phyloP scores from a whole-genome alignment of 2,329 filamentous ascomycete genomes.

The Bipolaris gigantea region DNA sequence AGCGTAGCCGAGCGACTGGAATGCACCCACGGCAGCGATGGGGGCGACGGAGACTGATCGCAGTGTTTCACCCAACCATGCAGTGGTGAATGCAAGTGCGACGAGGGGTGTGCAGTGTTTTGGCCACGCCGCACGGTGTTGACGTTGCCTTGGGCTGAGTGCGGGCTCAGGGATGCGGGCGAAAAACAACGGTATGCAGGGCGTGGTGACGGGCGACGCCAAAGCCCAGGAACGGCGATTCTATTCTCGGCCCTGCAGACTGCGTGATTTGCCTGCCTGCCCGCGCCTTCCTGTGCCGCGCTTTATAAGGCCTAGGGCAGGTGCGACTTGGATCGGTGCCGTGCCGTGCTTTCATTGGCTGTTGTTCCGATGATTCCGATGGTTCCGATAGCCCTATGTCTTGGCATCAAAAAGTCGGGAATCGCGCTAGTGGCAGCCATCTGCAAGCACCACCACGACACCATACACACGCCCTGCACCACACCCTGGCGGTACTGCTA shows the following conservation, averaged over 20 bases:
- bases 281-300: background rate
- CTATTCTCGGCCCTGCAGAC: slow-evolving; percentile 10
- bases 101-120: background rate
- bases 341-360: background rate
- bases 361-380: background rate
- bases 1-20: slow-evolving; percentile 26
- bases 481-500: background rate
- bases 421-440: slow-evolving; percentile 6
- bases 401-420: slow-evolving; percentile 13
- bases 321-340: too few relatives aligned
- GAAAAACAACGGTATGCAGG: slow-evolving; percentile 11
- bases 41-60: background rate
- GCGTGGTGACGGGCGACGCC: slow-evolving; percentile 4
- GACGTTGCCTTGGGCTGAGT: background rate
- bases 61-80: background rate
- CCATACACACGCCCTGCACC: background rate
- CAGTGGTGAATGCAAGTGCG: background rate
- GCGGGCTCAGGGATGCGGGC: slow-evolving; percentile 7
- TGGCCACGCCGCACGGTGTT: slow-evolving; percentile 4
- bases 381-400: background rate
- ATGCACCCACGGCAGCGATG: slow-evolving; percentile 10
- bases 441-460: background rate
- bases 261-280: background rate
- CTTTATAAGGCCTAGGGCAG: background rate
- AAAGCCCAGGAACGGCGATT: slow-evolving; percentile 5